These are phyloP conservation scores for Aphanomyces cochlioides DNA, from an alignment of 352 stramenopile species.

Conservation along the genomic window DNA sequence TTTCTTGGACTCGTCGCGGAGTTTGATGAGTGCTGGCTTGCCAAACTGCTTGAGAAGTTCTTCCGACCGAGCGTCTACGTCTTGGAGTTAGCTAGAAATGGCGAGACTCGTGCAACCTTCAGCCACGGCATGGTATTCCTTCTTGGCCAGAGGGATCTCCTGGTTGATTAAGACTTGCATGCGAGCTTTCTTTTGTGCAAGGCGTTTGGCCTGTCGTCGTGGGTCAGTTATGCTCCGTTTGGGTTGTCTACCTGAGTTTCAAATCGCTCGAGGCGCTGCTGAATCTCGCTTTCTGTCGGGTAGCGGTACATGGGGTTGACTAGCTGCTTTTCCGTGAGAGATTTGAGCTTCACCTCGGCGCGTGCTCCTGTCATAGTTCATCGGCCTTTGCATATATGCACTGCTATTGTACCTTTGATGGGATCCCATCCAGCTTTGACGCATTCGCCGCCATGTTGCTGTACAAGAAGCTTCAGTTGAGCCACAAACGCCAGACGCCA, in stretches of 20 bases:
- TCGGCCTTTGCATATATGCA: not conserved
- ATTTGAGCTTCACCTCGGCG: constrained; percentile 52
- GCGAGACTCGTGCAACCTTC: constrained; percentile 32
- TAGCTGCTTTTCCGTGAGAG: constrained; percentile 52
- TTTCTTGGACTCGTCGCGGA: constrained; percentile 67
- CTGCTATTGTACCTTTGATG: constrained; percentile 18
- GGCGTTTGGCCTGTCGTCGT: constrained; percentile 32
- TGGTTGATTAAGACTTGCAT: constrained; percentile 43
- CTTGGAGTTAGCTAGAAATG: not conserved
- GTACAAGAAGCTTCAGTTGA: constrained; percentile 48
- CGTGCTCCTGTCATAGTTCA: constrained; percentile 21
- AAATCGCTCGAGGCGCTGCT: constrained; percentile 50
- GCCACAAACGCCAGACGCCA: constrained; percentile 66
- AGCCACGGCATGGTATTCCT: constrained; percentile 67
- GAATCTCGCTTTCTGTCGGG: constrained; percentile 60
- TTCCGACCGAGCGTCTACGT: constrained; percentile 54
- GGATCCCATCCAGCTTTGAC: constrained; percentile 68
- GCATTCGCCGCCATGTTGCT: constrained; percentile 54
- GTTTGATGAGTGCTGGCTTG: constrained; percentile 53
- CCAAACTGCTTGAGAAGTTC: constrained; percentile 58
- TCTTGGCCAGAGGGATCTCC: constrained; percentile 62
- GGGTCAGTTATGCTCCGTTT: not conserved
- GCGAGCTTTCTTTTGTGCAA: constrained; percentile 44
- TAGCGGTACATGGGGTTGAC: constrained; percentile 71
- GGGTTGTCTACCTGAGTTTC: constrained; percentile 40